A percentile compares a stretch with the other conserved stretches of the same genome.
Evolutionary conservation across 2,329 filamentous ascomycete genomes (phyloP).

Genomic region (Epichloe aotearoae): DNA sequence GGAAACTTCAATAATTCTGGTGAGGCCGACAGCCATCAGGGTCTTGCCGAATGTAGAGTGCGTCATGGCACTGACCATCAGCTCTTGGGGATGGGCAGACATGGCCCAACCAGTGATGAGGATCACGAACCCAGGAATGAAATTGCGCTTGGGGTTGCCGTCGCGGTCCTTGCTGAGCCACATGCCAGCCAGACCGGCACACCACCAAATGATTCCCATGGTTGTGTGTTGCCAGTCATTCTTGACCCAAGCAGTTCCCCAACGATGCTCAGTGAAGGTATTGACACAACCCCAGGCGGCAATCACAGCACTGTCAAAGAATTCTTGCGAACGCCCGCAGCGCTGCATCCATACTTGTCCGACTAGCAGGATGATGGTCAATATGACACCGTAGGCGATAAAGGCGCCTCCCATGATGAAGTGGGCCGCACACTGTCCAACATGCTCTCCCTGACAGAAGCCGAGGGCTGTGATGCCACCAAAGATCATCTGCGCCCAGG

Average conservation of each 20-base stretch:
- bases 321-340: slow-evolving; percentile 82
- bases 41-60: slow-evolving; percentile 90
- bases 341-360: slow-evolving; percentile 78
- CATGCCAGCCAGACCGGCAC: slow-evolving; percentile 75
- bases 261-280: slow-evolving; percentile 94
- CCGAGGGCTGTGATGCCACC: slow-evolving; percentile 85
- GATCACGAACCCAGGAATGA: slow-evolving; percentile 85
- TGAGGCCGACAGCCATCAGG: slow-evolving; percentile 75
- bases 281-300: slow-evolving; percentile 94
- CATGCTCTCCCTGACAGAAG: slow-evolving; percentile 83
- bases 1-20: slow-evolving; percentile 79
- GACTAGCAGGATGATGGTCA: slow-evolving; percentile 75
- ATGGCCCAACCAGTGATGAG: slow-evolving; percentile 91
- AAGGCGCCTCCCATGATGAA: slow-evolving; percentile 99
- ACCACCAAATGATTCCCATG: slow-evolving; percentile 99
- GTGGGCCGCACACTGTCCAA: slow-evolving; percentile 86
- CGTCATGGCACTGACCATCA: slow-evolving; percentile 75
- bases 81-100: slow-evolving; percentile 76
- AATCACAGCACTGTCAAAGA: slow-evolving; percentile 87
- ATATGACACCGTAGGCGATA: slow-evolving; percentile 79
- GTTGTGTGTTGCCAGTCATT: slow-evolving; percentile 96
- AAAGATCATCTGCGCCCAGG: slow-evolving; percentile 92
- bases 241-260: slow-evolving; percentile 77
- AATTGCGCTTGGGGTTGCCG: slow-evolving; percentile 78
- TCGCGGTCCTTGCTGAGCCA: slow-evolving; percentile 81